Base-by-base conservation (phyloP, 768 basidiomycete genomes). In the Galerina sulciceps region DNA sequence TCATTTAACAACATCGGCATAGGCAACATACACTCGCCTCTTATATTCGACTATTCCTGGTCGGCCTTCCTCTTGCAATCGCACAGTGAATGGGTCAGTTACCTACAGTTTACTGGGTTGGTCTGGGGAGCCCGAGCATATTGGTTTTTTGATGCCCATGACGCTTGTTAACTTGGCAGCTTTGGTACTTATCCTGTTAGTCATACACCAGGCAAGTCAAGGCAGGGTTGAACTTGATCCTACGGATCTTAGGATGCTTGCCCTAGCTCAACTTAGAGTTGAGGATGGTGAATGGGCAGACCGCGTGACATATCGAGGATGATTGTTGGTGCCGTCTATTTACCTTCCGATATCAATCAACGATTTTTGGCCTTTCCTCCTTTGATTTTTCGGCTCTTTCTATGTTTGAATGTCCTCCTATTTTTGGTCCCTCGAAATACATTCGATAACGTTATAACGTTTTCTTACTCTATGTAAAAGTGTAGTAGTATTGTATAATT, bases 81-180 rank as follows among this genome's bases (percentile, higher is more conserved):
- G 67, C n/a, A 18, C 47, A 8, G 54, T 64, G 23, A 50, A 11
- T 26, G 67, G 67, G n/a, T n/a, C 40, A 20, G 49, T 58, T 4
- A 49, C 6, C 10, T 66, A 66, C 45, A 23, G 37, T 35, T 45
- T 63, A 13, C 34, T 63, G 3, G 68, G 68, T 10, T 69, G 67
- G 68, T 48, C 23, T 18, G 65, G 53, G 20, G 58, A 44, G 15
- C 36, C 22, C 20, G 58, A 37, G 8, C 62, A 59, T 37, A 62
- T 62, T 13, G 65, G 57, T 22, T 69, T 61, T 53, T 58, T 69
- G 58, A 58, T 69, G 14, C 65, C 67, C 15, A 53, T 63, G 60
- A 69, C 68, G 8, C 10, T 67, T n/a, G 45, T 69, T 51, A 69
- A 67, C 22, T 15, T 56, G 45, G 42, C 65, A 26, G 53, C 66